Conservation (phyloP, 768 basidiomycete genomes). For the Naematelia aurantialba region DNA sequence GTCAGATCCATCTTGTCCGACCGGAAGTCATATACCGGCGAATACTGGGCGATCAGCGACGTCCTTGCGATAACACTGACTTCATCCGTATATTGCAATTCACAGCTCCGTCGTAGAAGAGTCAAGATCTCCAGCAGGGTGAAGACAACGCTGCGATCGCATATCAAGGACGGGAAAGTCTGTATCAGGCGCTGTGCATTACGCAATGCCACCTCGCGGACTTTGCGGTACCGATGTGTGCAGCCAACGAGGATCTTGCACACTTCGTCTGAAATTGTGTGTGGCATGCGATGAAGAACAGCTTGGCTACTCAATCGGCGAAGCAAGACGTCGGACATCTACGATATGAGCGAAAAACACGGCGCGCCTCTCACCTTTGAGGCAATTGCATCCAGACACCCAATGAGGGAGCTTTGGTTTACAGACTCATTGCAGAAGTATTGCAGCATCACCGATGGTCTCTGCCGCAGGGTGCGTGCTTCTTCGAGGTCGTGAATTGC, state of each 20-base stretch:
- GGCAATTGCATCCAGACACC: constrained; percentile 79
- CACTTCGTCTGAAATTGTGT: constrained; percentile 66
- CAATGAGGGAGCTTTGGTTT: constrained; percentile 67
- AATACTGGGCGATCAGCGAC: constrained; percentile 63
- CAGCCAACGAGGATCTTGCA: constrained; percentile 69
- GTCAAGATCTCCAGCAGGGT: constrained; percentile 89
- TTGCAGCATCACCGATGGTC: constrained; percentile 73
- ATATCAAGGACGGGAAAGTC: constrained; percentile 91
- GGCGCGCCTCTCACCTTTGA: constrained; percentile 63
- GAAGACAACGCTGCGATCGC: constrained; percentile 79
- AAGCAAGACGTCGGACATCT: constrained; percentile 78
- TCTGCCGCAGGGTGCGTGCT: constrained; percentile 73
- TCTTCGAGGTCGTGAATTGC: constrained; percentile 83
- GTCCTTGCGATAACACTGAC: constrained; percentile 52
- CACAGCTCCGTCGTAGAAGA: constrained; percentile 76
- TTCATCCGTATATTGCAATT: constrained; percentile 88
- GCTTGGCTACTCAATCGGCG: constrained; percentile 69
- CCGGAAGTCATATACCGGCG: constrained; percentile 75
- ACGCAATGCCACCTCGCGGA: constrained; percentile 73
- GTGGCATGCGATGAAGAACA: constrained; percentile 72
- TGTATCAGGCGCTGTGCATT: constrained; percentile 81
- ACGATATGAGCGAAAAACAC: not conserved
- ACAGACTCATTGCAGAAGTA: constrained; percentile 86
- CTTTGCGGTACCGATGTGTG: constrained; percentile 77
- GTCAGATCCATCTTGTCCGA: constrained; percentile 73